These are phyloP conservation scores for Rhododendron kiyosumense DNA, from an alignment of 148 eudicot genomes.

Conservation along the genomic window DNA sequence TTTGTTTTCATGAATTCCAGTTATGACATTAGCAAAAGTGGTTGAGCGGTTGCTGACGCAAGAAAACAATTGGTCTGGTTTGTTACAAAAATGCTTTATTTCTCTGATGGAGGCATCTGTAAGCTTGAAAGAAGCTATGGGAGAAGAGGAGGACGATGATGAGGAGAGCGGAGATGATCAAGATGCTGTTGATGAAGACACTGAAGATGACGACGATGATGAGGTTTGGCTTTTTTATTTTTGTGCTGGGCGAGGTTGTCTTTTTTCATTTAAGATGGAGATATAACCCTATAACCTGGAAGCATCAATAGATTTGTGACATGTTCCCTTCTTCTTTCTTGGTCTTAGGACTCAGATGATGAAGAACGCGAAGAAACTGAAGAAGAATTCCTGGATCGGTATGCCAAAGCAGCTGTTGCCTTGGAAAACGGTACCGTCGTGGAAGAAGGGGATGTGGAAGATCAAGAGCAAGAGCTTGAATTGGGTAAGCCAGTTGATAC, in stretches of 20 bases:
- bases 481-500: conserved; percentile 38
- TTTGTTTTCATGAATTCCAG: conserved; percentile 31
- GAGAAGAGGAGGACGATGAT: conserved; percentile 32
- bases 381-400: conserved; percentile 73
- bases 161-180: conserved; percentile 38
- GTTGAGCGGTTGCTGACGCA: conserved; percentile 44
- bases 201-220: conserved; percentile 30
- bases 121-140: conserved; percentile 50
- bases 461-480: conserved; percentile 59
- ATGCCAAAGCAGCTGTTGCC: conserved; percentile 65
- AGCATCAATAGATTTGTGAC: background rate
- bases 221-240: conserved; percentile 32
- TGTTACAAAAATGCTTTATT: conserved; percentile 46
- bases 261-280: background rate
- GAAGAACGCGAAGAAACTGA: conserved; percentile 73
- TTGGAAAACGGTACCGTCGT: conserved; percentile 51
- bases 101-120: conserved; percentile 52
- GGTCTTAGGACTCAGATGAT: conserved; percentile 61
- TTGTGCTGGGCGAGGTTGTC: background rate
- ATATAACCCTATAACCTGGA: background rate
- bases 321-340: conserved; percentile 1
- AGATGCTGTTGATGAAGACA: conserved; percentile 34
- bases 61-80: conserved; percentile 29
- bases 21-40: conserved; percentile 47
- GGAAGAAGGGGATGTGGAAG: conserved; percentile 63